A percentile compares a stretch with the other conserved stretches of the same genome.
These are phyloP conservation scores for Sordariomycetes sp. DNA, from an alignment of 2,329 filamentous ascomycete species.

Conservation along the genomic window DNA sequence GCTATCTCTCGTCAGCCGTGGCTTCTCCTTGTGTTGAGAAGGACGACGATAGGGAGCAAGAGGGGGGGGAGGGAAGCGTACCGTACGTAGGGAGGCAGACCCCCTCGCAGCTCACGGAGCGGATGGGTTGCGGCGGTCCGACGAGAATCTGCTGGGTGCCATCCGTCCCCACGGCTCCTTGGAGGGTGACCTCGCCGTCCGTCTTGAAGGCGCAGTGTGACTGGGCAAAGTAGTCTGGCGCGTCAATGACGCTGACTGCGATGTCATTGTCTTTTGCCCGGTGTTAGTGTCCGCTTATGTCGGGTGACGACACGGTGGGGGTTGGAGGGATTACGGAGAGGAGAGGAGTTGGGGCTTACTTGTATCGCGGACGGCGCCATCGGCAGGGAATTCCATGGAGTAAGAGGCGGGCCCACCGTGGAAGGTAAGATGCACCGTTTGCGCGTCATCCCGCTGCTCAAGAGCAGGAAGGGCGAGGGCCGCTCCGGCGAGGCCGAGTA, in stretches of 20 bases:
- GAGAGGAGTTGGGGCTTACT: constrained; percentile 16
- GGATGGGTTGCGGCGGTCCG: constrained; percentile 31
- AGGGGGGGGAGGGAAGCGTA: constrained; percentile 6
- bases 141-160: constrained; percentile 29
- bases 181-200: constrained; percentile 11
- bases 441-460: constrained; percentile 13
- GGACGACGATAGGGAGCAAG: neutral
- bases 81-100: constrained; percentile 28
- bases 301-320: neutral
- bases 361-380: constrained; percentile 25
- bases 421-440: constrained; percentile 31
- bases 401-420: constrained; percentile 29
- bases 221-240: constrained; percentile 30
- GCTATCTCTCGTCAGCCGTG: neutral
- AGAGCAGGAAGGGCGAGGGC: constrained; percentile 5
- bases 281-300: neutral
- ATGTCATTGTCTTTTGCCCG: constrained; percentile 23
- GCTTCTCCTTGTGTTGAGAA: neutral
- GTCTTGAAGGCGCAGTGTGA: constrained; percentile 32
- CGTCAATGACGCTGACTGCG: constrained; percentile 26
- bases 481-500: constrained; percentile 4
- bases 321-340: neutral
- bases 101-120: constrained; percentile 29
- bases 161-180: constrained; percentile 14
- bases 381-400: constrained; percentile 26